Base-by-base conservation (phyloP, 768 basidiomycete genomes). In the Suillus spraguei region DNA sequence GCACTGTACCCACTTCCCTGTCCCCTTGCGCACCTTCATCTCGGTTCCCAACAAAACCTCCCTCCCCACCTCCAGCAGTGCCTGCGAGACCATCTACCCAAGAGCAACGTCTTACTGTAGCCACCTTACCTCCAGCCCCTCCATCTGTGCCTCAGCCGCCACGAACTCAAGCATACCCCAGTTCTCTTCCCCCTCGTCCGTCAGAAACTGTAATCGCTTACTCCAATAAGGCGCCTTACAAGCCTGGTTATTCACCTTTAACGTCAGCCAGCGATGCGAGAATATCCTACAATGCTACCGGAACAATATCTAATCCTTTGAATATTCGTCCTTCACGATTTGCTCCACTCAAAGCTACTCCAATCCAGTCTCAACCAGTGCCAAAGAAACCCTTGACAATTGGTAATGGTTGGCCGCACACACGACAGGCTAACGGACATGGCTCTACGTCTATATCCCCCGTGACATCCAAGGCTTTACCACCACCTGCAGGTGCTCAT, bases 281-380 rank as follows among this genome's bases (percentile, higher is more conserved):
- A 3, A 61, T 82, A 28, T 78, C 77, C 2, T 78, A 77, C 64
- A 78, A 82, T 39, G 68, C 79, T n/a, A 67, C 74, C 8, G 81
- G 80, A 13, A 78, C 83, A 10, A 69, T 78, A 32, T 80, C 77
- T 0, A 88, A 88, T 69, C 85, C 86, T 28, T 71, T 88, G 46
- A 79, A 77, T 54, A 87, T 88, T 60, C 77, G 80, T 32, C 84
- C 87, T 16, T 83, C 86, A 16, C 67, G 69, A 55, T 59, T 54
- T 38, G 56, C 64, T n/a, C 73, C 62, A 8, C 65, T 58, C 39
- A 58, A 58, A 60, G 60, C 53, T 10, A 60, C 60, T 4, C 63
- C 60, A 20, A 41, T 65, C n/a, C 67, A 66, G 28, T 60, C 64
- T 22, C 62, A 68, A 59, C 56, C 56, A 20, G 59, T 63, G 32